Conservation (phyloP, 176 grass and related monocot genomes). For the Secale cereale region DNA sequence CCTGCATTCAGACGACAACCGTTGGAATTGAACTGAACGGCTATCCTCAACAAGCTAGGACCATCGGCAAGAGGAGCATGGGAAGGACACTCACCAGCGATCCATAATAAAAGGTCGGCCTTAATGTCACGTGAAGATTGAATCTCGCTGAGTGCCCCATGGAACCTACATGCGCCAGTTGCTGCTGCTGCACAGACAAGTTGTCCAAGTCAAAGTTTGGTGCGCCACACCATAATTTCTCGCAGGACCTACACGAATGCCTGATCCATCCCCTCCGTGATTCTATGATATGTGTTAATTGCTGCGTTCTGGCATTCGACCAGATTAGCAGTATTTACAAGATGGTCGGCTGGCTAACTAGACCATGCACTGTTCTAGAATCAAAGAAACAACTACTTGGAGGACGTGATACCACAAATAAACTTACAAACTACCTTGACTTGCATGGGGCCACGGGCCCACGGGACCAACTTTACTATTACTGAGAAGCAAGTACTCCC, state of each 20-base stretch:
- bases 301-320: neutral
- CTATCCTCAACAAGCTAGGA: conserved; percentile 20
- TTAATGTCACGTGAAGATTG: conserved; percentile 24
- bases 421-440: neutral
- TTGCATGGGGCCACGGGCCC: neutral
- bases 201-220: conserved; percentile 34
- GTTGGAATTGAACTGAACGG: neutral
- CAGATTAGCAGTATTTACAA: conserved; percentile 11
- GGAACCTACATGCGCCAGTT: conserved; percentile 17
- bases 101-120: conserved; percentile 9
- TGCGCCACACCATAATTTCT: conserved; percentile 35
- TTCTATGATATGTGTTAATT: conserved; percentile 18
- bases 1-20: neutral
- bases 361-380: neutral
- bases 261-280: conserved; percentile 9
- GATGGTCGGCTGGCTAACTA: neutral
- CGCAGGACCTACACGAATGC: neutral
- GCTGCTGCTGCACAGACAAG: conserved; percentile 19
- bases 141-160: conserved; percentile 20
- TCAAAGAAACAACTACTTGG: neutral
- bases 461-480: neutral
- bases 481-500: neutral
- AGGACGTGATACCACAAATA: neutral
- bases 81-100: conserved; percentile 22
- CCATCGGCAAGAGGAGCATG: conserved; percentile 33